Percentiles rank a stretch among this genome's conserved stretches.
These are phyloP conservation scores for Chalciporus sphaerocephalus DNA, from an alignment of 768 basidiomycete species.

Conservation along the genomic window DNA sequence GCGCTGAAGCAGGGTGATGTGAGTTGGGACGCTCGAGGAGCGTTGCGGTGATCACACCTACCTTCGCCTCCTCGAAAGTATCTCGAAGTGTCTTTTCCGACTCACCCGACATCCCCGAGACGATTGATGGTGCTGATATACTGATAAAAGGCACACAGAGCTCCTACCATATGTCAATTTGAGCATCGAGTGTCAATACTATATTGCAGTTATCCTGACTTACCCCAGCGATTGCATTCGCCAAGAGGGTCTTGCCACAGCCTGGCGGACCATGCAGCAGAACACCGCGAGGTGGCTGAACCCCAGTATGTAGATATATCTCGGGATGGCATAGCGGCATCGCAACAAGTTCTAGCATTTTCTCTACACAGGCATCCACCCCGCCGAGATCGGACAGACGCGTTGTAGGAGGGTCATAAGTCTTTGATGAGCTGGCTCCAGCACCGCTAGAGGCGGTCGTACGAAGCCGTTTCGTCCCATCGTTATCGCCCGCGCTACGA, in stretches of 20 bases:
- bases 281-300: conserved; percentile 88
- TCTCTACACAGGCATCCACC: conserved; percentile 79
- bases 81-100: conserved; percentile 95
- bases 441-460: conserved; percentile 33
- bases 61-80: conserved; percentile 96
- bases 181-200: background rate
- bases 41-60: conserved; percentile 27
- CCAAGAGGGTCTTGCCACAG: conserved; percentile 93
- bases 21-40: background rate
- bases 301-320: conserved; percentile 89
- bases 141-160: conserved; percentile 89
- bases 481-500: conserved; percentile 40
- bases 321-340: conserved; percentile 95
- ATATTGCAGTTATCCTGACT: conserved; percentile 22
- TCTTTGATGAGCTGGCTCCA: conserved; percentile 22
- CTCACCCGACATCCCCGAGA: conserved; percentile 98
- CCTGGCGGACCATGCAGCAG: conserved; percentile 94
- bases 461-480: conserved; percentile 51
- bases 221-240: conserved; percentile 93
- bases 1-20: conserved; percentile 43
- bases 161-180: conserved; percentile 50
- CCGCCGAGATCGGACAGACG: conserved; percentile 87
- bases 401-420: conserved; percentile 64
- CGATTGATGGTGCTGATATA: conserved; percentile 92
- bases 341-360: conserved; percentile 93